phyloP scores from a whole-genome alignment of 352 stramenopile species.

The Elongisporangium undulatum region DNA sequence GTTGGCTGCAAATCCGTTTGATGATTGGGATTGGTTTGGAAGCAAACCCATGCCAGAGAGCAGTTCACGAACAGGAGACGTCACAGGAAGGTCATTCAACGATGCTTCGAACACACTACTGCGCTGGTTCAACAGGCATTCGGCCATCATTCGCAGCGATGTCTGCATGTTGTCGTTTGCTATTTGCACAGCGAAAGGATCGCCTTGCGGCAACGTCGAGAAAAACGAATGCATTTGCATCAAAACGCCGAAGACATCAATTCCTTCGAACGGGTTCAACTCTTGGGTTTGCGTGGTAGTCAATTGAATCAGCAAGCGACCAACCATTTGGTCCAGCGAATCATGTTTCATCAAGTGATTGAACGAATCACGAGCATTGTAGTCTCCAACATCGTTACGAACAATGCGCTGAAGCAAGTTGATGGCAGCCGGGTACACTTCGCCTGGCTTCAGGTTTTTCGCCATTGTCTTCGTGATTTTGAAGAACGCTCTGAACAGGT shows the following conservation, averaged over 20 bases:
- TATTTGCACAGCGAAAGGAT: slow-evolving; percentile 67
- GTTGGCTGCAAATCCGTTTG: background rate
- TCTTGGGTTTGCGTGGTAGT: slow-evolving; percentile 48
- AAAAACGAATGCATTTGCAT: slow-evolving; percentile 89
- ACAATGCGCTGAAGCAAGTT: slow-evolving; percentile 79
- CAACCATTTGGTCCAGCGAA: slow-evolving; percentile 74
- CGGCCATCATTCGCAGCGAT: slow-evolving; percentile 60
- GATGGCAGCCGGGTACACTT: slow-evolving; percentile 75
- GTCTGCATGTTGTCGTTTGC: slow-evolving; percentile 75
- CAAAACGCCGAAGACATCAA: slow-evolving; percentile 78
- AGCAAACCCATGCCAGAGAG: slow-evolving; percentile 32
- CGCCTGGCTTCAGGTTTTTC: slow-evolving; percentile 52
- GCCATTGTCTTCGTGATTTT: slow-evolving; percentile 53
- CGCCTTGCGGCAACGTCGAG: slow-evolving; percentile 53
- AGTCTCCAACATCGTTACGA: slow-evolving; percentile 74
- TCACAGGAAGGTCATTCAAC: slow-evolving; percentile 53
- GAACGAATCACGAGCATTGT: slow-evolving; percentile 62
- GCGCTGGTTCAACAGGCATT: slow-evolving; percentile 51
- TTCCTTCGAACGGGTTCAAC: slow-evolving; percentile 65
- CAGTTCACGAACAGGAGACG: slow-evolving; percentile 45
- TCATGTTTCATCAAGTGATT: slow-evolving; percentile 76
- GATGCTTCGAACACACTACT: slow-evolving; percentile 47
- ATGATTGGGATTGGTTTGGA: background rate
- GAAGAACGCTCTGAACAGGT: slow-evolving; percentile 70
- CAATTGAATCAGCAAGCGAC: slow-evolving; percentile 65